Evolutionary conservation across 2,329 filamentous ascomycete genomes (phyloP).

Genomic region (Teratosphaeria pseudoeucalypti): DNA sequence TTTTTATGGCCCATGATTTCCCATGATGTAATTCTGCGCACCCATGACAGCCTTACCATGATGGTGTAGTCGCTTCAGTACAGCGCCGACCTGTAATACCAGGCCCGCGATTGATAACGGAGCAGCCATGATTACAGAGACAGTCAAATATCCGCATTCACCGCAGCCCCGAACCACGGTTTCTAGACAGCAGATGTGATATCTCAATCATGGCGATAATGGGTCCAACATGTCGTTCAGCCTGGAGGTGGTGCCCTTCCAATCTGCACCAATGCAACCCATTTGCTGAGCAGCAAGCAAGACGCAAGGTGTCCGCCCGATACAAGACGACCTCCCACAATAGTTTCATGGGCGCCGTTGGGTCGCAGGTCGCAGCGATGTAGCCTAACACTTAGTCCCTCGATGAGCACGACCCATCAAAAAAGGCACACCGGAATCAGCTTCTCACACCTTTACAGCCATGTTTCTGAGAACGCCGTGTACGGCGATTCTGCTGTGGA

Average conservation of each 20-base stretch:
- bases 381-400: background rate
- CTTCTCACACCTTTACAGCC: background rate
- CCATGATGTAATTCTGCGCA: background rate
- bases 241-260: background rate
- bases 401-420: background rate
- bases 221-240: background rate
- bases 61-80: background rate
- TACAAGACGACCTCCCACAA: background rate
- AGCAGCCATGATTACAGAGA: background rate
- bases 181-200: background rate
- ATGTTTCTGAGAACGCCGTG: too few species aligned
- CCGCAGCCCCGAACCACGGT: background rate
- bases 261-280: background rate
- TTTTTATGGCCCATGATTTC: background rate
- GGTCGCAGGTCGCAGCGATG: background rate
- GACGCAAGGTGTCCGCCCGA: background rate
- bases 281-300: background rate
- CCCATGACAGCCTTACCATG: background rate
- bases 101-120: background rate
- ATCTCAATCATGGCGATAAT: background rate
- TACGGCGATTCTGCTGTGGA: too few species aligned
- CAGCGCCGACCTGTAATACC: background rate
- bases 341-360: background rate
- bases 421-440: background rate
- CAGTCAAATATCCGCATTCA: background rate